Evolutionary conservation across 2,329 filamentous ascomycete species (phyloP).

Genomic region (Mycosphaerella sp.): DNA sequence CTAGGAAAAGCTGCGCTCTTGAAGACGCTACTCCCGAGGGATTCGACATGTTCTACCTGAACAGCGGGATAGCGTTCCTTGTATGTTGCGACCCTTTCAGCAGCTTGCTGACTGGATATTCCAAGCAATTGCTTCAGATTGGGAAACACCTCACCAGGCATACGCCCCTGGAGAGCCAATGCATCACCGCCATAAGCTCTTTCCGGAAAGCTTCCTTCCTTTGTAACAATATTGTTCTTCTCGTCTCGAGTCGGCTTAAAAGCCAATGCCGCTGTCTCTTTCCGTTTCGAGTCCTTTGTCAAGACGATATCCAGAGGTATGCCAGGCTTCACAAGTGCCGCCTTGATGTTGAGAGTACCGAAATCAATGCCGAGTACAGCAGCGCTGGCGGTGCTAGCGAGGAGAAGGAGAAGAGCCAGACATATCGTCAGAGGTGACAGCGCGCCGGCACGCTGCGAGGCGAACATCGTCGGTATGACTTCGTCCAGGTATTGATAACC

Average conservation of each 20-base stretch:
- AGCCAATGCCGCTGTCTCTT: slow-evolving; percentile 83
- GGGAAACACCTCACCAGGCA: slow-evolving; percentile 87
- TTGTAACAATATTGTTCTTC: slow-evolving; percentile 48
- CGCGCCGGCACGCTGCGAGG: slow-evolving; percentile 24
- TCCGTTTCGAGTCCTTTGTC: slow-evolving; percentile 95
- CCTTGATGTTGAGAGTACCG: slow-evolving; percentile 96
- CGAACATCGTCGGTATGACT: slow-evolving; percentile 20
- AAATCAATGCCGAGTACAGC: slow-evolving; percentile 86
- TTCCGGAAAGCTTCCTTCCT: slow-evolving; percentile 62
- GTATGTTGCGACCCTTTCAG: slow-evolving; percentile 63
- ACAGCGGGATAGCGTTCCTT: slow-evolving; percentile 70
- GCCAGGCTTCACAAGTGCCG: slow-evolving; percentile 88
- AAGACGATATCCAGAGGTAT: slow-evolving; percentile 96
- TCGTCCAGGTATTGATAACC: slow-evolving; percentile 1
- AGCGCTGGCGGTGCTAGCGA: slow-evolving; percentile 53
- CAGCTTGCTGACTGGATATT: slow-evolving; percentile 45
- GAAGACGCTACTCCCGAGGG: slow-evolving; percentile 68
- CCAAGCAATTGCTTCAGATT: slow-evolving; percentile 92
- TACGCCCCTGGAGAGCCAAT: slow-evolving; percentile 75
- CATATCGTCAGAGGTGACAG: slow-evolving; percentile 20
- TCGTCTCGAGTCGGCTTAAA: slow-evolving; percentile 78
- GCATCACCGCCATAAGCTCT: slow-evolving; percentile 89
- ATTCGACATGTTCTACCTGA: slow-evolving; percentile 55
- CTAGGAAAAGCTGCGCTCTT: slow-evolving; percentile 70
- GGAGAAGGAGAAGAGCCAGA: slow-evolving; percentile 46